A percentile compares a stretch with the other conserved stretches of the same genome.
phyloP scores from a whole-genome alignment of 148 eudicot genomes.

The Hydrangea macrophylla region DNA sequence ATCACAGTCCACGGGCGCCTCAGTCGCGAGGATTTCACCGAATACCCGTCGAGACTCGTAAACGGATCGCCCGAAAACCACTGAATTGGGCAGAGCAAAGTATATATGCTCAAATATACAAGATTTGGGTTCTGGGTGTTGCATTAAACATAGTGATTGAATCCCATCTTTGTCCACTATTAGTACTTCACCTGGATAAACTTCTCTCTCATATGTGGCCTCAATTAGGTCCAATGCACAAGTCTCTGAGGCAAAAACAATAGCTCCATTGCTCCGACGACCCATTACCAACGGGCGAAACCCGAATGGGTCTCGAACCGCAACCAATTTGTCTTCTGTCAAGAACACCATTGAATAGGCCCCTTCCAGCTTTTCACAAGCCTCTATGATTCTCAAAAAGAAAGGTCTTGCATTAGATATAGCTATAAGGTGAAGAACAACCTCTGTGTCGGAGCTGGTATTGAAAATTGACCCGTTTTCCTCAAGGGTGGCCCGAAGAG shows the following conservation, averaged over 20 bases:
- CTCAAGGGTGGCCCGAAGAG: slow-evolving; percentile 46
- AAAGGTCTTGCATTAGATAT: slow-evolving; percentile 52
- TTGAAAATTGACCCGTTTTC: slow-evolving; percentile 70
- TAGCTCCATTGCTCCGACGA: slow-evolving; percentile 75
- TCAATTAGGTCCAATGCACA: slow-evolving; percentile 87
- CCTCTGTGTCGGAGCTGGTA: slow-evolving; percentile 78
- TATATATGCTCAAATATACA: slow-evolving; percentile 90
- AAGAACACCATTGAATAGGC: slow-evolving; percentile 86
- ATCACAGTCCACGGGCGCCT: slow-evolving; percentile 79
- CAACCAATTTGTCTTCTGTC: slow-evolving; percentile 77
- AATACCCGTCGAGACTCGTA: slow-evolving; percentile 54
- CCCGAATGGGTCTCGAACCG: slow-evolving; percentile 80
- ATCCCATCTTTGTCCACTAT: slow-evolving; percentile 78
- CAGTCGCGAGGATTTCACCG: slow-evolving; percentile 61
- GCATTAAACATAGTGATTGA: slow-evolving; percentile 50
- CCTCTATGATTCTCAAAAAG: slow-evolving; percentile 38
- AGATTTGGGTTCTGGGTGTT: slow-evolving; percentile 63
- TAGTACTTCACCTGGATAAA: slow-evolving; percentile 76
- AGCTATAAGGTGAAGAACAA: slow-evolving; percentile 71
- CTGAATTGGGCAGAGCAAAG: slow-evolving; percentile 70
- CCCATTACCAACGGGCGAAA: slow-evolving; percentile 96
- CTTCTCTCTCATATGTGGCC: slow-evolving; percentile 78
- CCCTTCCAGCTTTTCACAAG: slow-evolving; percentile 59
- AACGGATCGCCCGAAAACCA: slow-evolving; percentile 77
- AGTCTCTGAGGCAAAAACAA: slow-evolving; percentile 87